Base-by-base conservation (phyloP, 1,139 yeast genomes). In the Zygosaccharomyces pseudobailii region DNA sequence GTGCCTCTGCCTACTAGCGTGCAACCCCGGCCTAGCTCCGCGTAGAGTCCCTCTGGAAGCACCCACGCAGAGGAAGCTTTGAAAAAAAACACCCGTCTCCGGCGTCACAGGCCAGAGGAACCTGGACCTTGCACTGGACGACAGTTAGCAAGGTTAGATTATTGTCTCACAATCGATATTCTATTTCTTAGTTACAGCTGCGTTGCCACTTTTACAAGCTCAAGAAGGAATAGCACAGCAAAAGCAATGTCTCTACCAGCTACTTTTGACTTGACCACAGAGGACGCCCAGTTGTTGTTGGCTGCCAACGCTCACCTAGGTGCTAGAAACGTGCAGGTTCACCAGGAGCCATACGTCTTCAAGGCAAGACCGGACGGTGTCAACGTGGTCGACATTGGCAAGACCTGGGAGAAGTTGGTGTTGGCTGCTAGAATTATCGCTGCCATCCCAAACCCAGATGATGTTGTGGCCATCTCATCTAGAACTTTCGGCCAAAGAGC, bases 401-500 rank as follows among this genome's bases (percentile, higher is more conserved):
- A 92, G 83, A 94, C 99, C 71, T 92, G 98, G 98, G 97, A 94
- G 83, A 94, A 94, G 83, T 87, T 94, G 75, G 97, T 92, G 62
- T 83, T 94, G 74, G 99, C 99, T 71, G 98, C 99, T 69, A 92
- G 97, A 82, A 87, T 90, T 79, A 90, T 94, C 72, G 98, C 97
- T 73, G 96, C 98, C 69, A 85, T 94, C 68, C 98, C 98, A 80
- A 89, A 88, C 84, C 82, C 97, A 63, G 81, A 94, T 65, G 99
- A 94, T 73, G 96, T 94, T 71, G 97, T 92, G 74, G 97, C 96
- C 70, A 87, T 95, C 73, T 90, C 97, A 62, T 88, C 98, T 70
- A 92, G 98, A 84, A 90, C 97, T 69, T 92, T 87, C 80, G 99
- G 98, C 72, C 99, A 94, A 83, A 92, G 99, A 84, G 99, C 98